A percentile compares a stretch with the other conserved stretches of the same genome.
Conservation (phyloP, 2,329 filamentous ascomycete genomes). For the Aspergillus vadensis region DNA sequence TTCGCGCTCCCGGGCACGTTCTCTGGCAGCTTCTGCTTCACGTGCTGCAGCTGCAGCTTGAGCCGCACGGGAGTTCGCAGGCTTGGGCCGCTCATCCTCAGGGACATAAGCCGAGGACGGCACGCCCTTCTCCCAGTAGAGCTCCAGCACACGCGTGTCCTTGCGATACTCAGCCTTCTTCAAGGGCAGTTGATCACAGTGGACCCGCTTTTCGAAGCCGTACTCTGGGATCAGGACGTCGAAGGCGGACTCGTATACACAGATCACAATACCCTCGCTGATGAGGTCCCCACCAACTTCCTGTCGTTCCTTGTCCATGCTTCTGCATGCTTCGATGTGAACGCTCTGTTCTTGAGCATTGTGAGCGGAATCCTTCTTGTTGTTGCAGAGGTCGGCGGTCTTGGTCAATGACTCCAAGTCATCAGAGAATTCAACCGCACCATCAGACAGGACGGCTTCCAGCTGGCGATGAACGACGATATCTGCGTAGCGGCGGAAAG, state of each 20-base stretch:
- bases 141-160: slow-evolving; percentile 87
- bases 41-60: slow-evolving; percentile 75
- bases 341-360: slow-evolving; percentile 98
- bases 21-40: slow-evolving; percentile 79
- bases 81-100: slow-evolving; percentile 93
- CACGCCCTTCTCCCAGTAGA: slow-evolving; percentile 99
- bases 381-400: slow-evolving; percentile 94
- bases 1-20: slow-evolving; percentile 80
- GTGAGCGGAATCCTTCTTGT: slow-evolving; percentile 97
- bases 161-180: slow-evolving; percentile 99
- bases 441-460: slow-evolving; percentile 79
- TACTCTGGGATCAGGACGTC: slow-evolving; percentile 97
- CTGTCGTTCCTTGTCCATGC: slow-evolving; percentile 88
- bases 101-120: slow-evolving; percentile 94
- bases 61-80: slow-evolving; percentile 71
- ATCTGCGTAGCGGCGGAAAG: slow-evolving; percentile 91
- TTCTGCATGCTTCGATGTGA: slow-evolving; percentile 94
- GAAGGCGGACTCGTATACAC: slow-evolving; percentile 97
- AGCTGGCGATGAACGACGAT: slow-evolving; percentile 94
- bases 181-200: slow-evolving; percentile 94
- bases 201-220: slow-evolving; percentile 98
- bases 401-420: slow-evolving; percentile 87
- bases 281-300: slow-evolving; percentile 89
- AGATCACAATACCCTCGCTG: slow-evolving; percentile 92
- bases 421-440: slow-evolving; percentile 80